Base-by-base conservation (phyloP, 1,139 yeast species). In the Pichia inconspicua region DNA sequence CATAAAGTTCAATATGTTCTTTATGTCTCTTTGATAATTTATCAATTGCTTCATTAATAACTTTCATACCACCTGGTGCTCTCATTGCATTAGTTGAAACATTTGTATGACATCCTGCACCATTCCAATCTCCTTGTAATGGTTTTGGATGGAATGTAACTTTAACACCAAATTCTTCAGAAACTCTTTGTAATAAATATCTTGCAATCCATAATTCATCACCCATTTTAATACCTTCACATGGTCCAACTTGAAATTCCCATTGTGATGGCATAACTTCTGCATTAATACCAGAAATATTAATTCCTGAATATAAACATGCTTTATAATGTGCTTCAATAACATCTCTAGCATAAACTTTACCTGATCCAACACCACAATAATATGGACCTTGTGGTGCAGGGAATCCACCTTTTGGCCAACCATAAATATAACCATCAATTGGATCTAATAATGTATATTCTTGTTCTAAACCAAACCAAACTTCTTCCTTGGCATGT, bases 181-280 rank as follows among this genome's bases (percentile, higher is more conserved):
- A 97, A 52, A 89, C 95, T 73, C 97, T 84, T 72, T 81, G 82
- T 66, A 92, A 76, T 63, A 92, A 76, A 71, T 87, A 92, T 73
- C 98, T 84, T 55, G 97, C 94, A 64, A 90, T 79, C 92, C 97
- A 90, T 69, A 92, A 80, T 71, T 92, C 83, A 71, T 92, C 98
- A 69, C 97, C 98, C 97, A 92, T 90, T 61, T 73, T 70, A 68
- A 92, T 90, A 66, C 98, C 98, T 57, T 72, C 79, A 73, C 97
- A 88, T 57, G 98, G 98, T 66, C 98, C 98, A 61, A 92, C 97
- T 77, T 92, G 98, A 86, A 86, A 92, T 76, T 92, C 98, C 98
- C 98, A 92, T 79, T 92, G 98, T 52, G 97, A 88, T 51, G 98
- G 98, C 97, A 92, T 92, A 58, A 92, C 98, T 77, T 92, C 98